Evolutionary conservation across 1,284 basidiomycete genomes (phyloP).

Genomic region (Cystobasidium slooffiae): DNA sequence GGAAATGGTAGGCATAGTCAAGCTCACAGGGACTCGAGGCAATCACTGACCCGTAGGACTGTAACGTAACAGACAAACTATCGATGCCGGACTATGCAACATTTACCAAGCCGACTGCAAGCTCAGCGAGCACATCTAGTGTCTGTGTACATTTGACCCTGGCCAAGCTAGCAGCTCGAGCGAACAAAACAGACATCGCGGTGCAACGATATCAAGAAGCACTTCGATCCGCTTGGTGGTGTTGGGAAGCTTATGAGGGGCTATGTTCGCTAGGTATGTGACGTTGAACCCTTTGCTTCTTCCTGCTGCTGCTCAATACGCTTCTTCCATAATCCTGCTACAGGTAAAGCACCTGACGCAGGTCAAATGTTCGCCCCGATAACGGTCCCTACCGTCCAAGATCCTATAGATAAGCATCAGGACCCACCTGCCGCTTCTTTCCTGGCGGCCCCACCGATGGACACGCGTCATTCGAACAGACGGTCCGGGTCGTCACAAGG

Average conservation of each 20-base stretch:
- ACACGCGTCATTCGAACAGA: not conserved
- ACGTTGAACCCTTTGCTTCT: not conserved
- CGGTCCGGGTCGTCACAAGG: constrained; percentile 3
- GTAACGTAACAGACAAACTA: constrained; percentile 1
- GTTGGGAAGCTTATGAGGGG: constrained; percentile 93
- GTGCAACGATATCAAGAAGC: constrained; percentile 72
- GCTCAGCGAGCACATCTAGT: not conserved
- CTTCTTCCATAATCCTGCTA: too few species aligned
- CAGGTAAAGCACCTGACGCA: constrained; percentile 17
- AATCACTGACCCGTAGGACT: not conserved
- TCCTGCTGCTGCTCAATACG: too few species aligned
- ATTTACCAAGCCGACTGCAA: not conserved
- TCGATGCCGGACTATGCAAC: constrained; percentile 2
- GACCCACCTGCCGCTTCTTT: constrained; percentile 28
- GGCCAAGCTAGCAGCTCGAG: constrained; percentile 67
- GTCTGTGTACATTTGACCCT: constrained; percentile 47
- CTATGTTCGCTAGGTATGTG: constrained; percentile 76
- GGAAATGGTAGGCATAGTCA: constrained; percentile 26
- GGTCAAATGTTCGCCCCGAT: constrained; percentile 8
- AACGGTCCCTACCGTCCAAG: constrained; percentile 32
- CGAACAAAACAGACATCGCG: constrained; percentile 74
- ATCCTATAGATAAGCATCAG: constrained; percentile 15
- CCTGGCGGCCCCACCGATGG: constrained; percentile 17
- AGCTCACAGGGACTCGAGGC: not conserved
- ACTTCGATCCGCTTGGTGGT: constrained; percentile 72